Conservation (phyloP, 768 basidiomycete genomes). For the Boletus speciosus region DNA sequence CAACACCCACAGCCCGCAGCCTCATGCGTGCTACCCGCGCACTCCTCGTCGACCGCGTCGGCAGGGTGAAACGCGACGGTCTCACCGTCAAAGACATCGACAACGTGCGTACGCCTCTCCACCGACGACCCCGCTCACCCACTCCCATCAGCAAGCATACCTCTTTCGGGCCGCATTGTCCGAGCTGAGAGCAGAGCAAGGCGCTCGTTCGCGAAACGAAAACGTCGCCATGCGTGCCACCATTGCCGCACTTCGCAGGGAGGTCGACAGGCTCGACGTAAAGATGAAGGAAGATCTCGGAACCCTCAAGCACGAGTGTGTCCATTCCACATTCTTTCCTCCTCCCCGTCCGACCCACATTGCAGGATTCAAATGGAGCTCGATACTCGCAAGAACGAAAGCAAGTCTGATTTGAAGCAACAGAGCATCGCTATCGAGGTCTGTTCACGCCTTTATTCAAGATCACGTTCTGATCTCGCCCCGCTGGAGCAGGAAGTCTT, state of each 20-base stretch:
- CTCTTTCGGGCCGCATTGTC: conserved; percentile 91
- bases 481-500: conserved; percentile 54
- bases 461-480: not conserved
- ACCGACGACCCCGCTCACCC: not conserved
- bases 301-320: conserved; percentile 89
- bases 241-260: conserved; percentile 73
- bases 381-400: conserved; percentile 90
- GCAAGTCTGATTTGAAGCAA: conserved; percentile 75
- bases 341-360: not conserved
- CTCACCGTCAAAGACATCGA: conserved; percentile 76
- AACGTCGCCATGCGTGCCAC: conserved; percentile 76
- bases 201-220: conserved; percentile 80
- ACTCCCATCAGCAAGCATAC: conserved; percentile 75
- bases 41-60: conserved; percentile 71
- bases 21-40: conserved; percentile 85
- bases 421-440: conserved; percentile 87
- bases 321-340: conserved; percentile 12
- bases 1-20: conserved; percentile 67
- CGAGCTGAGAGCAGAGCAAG: conserved; percentile 83
- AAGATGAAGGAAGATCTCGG: conserved; percentile 94
- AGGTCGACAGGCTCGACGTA: conserved; percentile 79
- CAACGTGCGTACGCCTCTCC: conserved; percentile 50
- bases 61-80: conserved; percentile 66
- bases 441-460: conserved; percentile 7
- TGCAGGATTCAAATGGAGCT: conserved; percentile 93